Evolutionary conservation across 225 moss, liverwort and hornwort species (phyloP).

Genomic region (Marchantia paleacea): DNA sequence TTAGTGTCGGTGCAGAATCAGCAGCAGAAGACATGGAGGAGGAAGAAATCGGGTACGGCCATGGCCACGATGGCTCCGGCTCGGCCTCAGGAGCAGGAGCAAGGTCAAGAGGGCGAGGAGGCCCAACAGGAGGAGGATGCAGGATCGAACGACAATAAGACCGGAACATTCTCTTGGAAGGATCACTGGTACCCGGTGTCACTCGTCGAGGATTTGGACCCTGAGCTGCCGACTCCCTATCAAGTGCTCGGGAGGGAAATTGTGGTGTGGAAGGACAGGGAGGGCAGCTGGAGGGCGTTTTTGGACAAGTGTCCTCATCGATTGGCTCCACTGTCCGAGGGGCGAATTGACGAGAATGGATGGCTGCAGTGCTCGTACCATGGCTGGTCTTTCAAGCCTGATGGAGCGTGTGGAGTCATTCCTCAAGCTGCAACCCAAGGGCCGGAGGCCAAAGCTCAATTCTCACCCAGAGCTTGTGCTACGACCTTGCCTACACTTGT

Average conservation of each 20-base stretch:
- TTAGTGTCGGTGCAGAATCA: background rate
- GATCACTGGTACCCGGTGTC: constrained; percentile 97
- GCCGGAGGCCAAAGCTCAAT: constrained; percentile 66
- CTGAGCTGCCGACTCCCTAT: constrained; percentile 65
- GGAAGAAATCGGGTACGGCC: constrained; percentile 17
- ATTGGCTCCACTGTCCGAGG: constrained; percentile 82
- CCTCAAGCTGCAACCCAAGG: constrained; percentile 79
- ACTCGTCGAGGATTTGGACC: constrained; percentile 77
- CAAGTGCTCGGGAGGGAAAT: constrained; percentile 88
- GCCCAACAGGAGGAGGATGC: constrained; percentile 29
- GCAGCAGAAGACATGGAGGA: constrained; percentile 16
- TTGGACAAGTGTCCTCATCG: constrained; percentile 88
- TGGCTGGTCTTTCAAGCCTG: constrained; percentile 92
- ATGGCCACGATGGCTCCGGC: constrained; percentile 36
- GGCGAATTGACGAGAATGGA: constrained; percentile 38
- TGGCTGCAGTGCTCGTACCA: constrained; percentile 98
- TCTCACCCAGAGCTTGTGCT: constrained; percentile 81
- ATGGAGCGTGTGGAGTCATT: constrained; percentile 83
- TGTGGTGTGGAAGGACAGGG: constrained; percentile 78
- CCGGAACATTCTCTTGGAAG: constrained; percentile 60
- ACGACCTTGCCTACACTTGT: constrained; percentile 64
- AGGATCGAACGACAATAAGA: constrained; percentile 23
- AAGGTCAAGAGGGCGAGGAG: constrained; percentile 42
- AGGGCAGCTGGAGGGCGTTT: constrained; percentile 84
- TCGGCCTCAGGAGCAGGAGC: constrained; percentile 28